Percentiles rank a stretch among this genome's conserved stretches.
phyloP scores from a whole-genome alignment of 1,139 yeast species.

The Pneumocystis canis region DNA sequence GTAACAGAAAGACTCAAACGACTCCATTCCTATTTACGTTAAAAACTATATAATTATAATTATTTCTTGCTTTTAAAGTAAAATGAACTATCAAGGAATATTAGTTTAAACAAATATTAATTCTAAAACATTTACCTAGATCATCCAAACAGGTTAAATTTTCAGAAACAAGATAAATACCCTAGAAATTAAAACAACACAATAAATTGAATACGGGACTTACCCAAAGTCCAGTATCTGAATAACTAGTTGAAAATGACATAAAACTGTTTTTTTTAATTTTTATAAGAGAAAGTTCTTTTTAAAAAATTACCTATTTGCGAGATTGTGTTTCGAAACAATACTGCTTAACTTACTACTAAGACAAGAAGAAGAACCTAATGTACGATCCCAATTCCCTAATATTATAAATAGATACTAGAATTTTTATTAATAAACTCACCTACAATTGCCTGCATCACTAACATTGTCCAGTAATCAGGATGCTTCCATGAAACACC shows the following conservation, averaged over 20 bases:
- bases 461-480: slow-evolving; percentile 87
- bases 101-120: not conserved
- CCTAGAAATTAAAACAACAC: slow-evolving; percentile 23
- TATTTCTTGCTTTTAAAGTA: not conserved
- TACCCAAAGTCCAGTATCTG: slow-evolving; percentile 86
- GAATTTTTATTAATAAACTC: not conserved
- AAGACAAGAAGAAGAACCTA: slow-evolving; percentile 74
- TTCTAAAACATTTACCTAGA: slow-evolving; percentile 52
- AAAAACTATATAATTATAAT: not conserved
- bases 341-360: slow-evolving; percentile 76
- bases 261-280: slow-evolving; percentile 40
- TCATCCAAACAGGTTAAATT: slow-evolving; percentile 50
- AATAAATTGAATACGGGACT: not conserved
- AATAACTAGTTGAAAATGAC: slow-evolving; percentile 93
- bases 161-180: slow-evolving; percentile 81
- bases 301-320: slow-evolving; percentile 32
- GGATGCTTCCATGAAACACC: slow-evolving; percentile 97
- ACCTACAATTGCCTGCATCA: slow-evolving; percentile 77
- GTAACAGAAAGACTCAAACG: slow-evolving; percentile 68
- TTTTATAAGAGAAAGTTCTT: not conserved
- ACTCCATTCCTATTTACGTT: slow-evolving; percentile 55
- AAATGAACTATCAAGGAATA: not conserved
- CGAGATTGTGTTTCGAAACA: slow-evolving; percentile 61
- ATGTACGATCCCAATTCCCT: slow-evolving; percentile 93
- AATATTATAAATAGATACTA: not conserved